These are phyloP conservation scores for Comarum palustre DNA, from an alignment of 306 rosid species.

Conservation along the genomic window DNA sequence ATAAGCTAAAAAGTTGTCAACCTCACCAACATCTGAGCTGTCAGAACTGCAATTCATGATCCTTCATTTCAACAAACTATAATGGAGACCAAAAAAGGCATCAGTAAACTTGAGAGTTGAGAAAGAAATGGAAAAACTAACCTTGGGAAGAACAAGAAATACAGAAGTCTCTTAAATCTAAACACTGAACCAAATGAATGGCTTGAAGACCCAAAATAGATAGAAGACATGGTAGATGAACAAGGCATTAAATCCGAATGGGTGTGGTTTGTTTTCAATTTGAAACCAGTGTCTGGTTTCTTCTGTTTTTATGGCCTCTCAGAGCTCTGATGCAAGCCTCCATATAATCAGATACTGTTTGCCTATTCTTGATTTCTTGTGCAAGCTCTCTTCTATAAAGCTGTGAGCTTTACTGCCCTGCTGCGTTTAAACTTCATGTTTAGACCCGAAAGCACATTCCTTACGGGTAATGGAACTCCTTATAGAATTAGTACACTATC, in stretches of 20 bases:
- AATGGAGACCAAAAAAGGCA: too few relatives aligned
- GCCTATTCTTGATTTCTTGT: neutral
- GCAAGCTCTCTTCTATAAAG: neutral
- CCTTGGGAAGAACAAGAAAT: neutral
- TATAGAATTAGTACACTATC: too few relatives aligned
- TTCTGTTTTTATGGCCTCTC: neutral
- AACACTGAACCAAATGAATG: neutral
- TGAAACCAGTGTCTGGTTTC: neutral
- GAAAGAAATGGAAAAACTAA: neutral
- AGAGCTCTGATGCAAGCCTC: neutral
- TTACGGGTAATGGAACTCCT: too few relatives aligned
- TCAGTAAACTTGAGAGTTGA: neutral
- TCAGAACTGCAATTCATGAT: too few relatives aligned
- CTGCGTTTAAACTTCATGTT: too few relatives aligned
- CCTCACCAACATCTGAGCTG: too few relatives aligned
- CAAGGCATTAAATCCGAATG: neutral
- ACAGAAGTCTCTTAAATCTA: neutral
- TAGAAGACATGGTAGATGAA: neutral
- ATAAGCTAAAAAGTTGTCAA: too few relatives aligned
- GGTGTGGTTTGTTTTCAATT: neutral
- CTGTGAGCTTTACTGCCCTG: neutral
- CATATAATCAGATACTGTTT: neutral
- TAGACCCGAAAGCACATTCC: too few relatives aligned
- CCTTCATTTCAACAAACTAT: too few relatives aligned
- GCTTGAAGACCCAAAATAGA: neutral